Base-by-base conservation (phyloP, 148 eudicot species). In the Chenopodium berlandieri region DNA sequence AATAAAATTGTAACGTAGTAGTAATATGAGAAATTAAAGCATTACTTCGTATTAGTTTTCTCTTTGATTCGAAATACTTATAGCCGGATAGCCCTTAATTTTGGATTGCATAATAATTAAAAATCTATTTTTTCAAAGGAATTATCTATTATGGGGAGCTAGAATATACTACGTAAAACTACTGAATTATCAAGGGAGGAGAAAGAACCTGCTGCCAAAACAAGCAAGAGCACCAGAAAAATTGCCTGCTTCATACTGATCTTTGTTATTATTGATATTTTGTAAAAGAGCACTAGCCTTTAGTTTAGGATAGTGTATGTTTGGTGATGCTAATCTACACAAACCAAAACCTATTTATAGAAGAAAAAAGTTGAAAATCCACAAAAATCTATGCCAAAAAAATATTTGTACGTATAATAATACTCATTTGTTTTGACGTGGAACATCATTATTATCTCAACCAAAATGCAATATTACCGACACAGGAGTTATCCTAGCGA, bases 141-240 rank as follows among this genome's bases (percentile, higher is more conserved):
- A 40, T 0, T 6, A 48, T 40, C 10, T 48, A 2, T 48, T 48
- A 2, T 48, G 54, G 13, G 48, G 8, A 50, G 54, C 54, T 10
- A 50, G 54, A 50, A 56, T 56, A 17, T 56, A 14, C 16, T 40
- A 40, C 7, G 44, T 56, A 56, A 56, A 14, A 22, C 23, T 62
- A 6, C 5, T 20, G 27, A 22, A 20, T 20, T 56, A 3, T 14
- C 17, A 37, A 31, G 25, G 34, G n/a, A 1, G 27, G 25, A 48
- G 10, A 73, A 64, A 1, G 8, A 30, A 82, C 86, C 86, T 79
- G 86, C 7, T 16, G 79, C 79, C 52, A 74, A 78, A 22, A 65
- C 34, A 73, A 83, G 82, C 20, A 83, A 30, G 37, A 83, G 75
- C 75, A 78, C 82, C 23, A 84, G 83, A 17, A 84, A 80, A 12